phyloP scores from a whole-genome alignment of 164 flowering plant genomes.

The Stephania yunnanensis region DNA sequence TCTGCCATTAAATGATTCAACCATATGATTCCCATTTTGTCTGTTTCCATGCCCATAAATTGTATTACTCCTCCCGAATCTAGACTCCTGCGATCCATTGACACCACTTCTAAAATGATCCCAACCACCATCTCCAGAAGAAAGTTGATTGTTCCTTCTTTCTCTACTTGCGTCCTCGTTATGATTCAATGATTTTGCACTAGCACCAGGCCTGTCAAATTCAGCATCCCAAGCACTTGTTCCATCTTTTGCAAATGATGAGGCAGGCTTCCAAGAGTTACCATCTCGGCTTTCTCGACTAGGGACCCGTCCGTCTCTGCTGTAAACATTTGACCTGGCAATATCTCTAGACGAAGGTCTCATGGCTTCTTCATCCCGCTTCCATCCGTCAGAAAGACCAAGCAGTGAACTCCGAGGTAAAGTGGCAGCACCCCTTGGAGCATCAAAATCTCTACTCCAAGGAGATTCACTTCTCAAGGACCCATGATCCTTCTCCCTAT shows the following conservation, averaged over 20 bases:
- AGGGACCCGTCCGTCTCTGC: constrained; percentile 37
- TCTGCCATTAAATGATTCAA: constrained; percentile 34
- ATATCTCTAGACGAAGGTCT: constrained; percentile 47
- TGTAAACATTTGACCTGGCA: constrained; percentile 32
- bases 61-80: constrained; percentile 39
- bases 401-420: constrained; percentile 41
- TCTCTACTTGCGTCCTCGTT: constrained; percentile 38
- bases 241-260: constrained; percentile 38
- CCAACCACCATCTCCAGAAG: constrained; percentile 25
- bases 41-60: constrained; percentile 41
- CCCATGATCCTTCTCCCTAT: constrained; percentile 51
- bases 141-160: constrained; percentile 32
- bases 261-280: constrained; percentile 48
- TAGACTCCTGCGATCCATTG: constrained; percentile 21
- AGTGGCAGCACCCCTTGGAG: constrained; percentile 41
- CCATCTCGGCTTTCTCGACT: constrained; percentile 59
- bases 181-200: constrained; percentile 27
- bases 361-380: constrained; percentile 46
- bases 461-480: constrained; percentile 38
- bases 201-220: constrained; percentile 31
- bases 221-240: constrained; percentile 25
- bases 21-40: constrained; percentile 39
- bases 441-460: constrained; percentile 70
- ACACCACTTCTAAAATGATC: constrained; percentile 27
- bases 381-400: constrained; percentile 35